Conservation (phyloP, 345 rosid species). For the Brassica juncea region DNA sequence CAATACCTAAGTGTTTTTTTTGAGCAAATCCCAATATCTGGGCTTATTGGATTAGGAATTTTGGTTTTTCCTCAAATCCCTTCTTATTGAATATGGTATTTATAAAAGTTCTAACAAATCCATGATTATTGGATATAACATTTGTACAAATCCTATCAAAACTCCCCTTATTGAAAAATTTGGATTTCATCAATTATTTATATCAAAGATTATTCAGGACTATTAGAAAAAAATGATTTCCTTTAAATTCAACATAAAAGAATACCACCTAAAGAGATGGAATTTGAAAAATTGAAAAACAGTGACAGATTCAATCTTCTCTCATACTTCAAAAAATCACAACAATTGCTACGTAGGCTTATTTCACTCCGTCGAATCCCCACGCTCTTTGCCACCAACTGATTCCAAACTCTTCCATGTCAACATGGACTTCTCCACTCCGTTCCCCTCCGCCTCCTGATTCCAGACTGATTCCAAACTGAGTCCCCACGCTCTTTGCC, state of each 20-base stretch:
- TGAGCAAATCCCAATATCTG: too few relatives aligned
- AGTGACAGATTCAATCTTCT: too few relatives aligned
- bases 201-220: too few relatives aligned
- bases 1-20: too few relatives aligned
- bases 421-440: conserved; percentile 51
- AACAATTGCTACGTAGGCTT: too few relatives aligned
- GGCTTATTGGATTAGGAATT: background rate
- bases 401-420: conserved; percentile 46
- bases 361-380: conserved; percentile 31
- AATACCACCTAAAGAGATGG: background rate
- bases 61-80: background rate
- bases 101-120: background rate
- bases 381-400: conserved; percentile 45
- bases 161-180: too few relatives aligned
- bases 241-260: background rate
- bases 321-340: too few relatives aligned
- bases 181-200: background rate
- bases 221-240: background rate
- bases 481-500: background rate
- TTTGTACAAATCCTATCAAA: background rate
- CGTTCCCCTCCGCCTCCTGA: conserved; percentile 45
- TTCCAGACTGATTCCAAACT: too few relatives aligned
- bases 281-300: too few relatives aligned
- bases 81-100: background rate
- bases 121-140: background rate